phyloP scores from a whole-genome alignment of 106 monocot genomes.

The Allium fistulosum region DNA sequence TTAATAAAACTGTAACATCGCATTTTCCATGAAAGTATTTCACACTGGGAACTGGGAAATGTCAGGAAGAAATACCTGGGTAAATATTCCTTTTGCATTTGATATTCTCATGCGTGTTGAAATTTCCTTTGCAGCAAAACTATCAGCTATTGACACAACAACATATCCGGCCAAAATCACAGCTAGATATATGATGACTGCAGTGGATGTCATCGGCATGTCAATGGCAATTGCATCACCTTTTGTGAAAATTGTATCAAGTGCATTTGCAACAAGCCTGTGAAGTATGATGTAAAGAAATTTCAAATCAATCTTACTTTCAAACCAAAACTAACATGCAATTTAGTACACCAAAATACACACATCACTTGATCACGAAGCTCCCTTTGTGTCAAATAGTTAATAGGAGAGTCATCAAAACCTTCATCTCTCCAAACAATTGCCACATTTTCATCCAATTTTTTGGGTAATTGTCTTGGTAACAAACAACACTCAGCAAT shows the following conservation, averaged over 20 bases:
- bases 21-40: too few relatives aligned
- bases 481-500: slow-evolving; percentile 82
- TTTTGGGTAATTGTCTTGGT: slow-evolving; percentile 43
- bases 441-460: slow-evolving; percentile 56
- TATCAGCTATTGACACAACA: slow-evolving; percentile 93
- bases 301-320: background rate
- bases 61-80: slow-evolving; percentile 43
- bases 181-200: slow-evolving; percentile 87
- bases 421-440: slow-evolving; percentile 86
- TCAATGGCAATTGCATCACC: slow-evolving; percentile 96
- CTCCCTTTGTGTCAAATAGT: slow-evolving; percentile 55
- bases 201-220: slow-evolving; percentile 92
- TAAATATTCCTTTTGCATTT: slow-evolving; percentile 90
- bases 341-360: slow-evolving; percentile 1
- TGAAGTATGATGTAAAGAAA: background rate
- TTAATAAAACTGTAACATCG: too few relatives aligned
- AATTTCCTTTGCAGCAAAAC: slow-evolving; percentile 81
- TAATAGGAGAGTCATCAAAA: slow-evolving; percentile 51
- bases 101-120: slow-evolving; percentile 63
- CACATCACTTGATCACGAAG: slow-evolving; percentile 85
- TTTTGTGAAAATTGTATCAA: slow-evolving; percentile 63
- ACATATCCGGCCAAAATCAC: slow-evolving; percentile 79
- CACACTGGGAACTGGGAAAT: too few relatives aligned
- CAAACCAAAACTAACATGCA: too few relatives aligned
- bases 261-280: slow-evolving; percentile 81